Conservation (phyloP, 495 filamentous ascomycete species). For the Melanomma pulvis-pyrius region DNA sequence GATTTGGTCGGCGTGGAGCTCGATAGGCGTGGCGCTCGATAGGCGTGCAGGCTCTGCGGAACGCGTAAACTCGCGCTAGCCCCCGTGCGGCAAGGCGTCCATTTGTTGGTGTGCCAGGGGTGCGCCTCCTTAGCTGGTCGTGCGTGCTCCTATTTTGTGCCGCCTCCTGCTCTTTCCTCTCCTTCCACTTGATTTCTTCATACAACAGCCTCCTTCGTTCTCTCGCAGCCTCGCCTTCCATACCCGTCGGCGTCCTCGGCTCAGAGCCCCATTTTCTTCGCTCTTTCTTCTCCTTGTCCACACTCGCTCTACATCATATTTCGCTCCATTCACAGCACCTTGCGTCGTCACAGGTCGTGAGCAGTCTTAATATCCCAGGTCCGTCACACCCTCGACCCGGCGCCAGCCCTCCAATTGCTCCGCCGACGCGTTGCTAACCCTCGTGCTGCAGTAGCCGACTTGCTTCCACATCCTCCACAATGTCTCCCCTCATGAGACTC, state of each 20-base stretch:
- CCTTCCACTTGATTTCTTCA: slow-evolving; percentile 5
- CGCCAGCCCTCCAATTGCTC: slow-evolving; percentile 11
- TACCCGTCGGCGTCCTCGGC: slow-evolving; percentile 15
- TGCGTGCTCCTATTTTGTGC: slow-evolving; percentile 28
- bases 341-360: slow-evolving; percentile 19
- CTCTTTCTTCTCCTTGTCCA: slow-evolving; percentile 44
- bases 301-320: slow-evolving; percentile 37
- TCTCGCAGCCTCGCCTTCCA: slow-evolving; percentile 24
- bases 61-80: not conserved
- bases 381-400: slow-evolving; percentile 5
- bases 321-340: slow-evolving; percentile 24
- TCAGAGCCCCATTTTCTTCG: slow-evolving; percentile 36
- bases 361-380: slow-evolving; percentile 39
- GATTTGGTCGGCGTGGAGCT: not conserved
- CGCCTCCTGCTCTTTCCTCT: slow-evolving; percentile 5
- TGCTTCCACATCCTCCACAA: slow-evolving; percentile 44
- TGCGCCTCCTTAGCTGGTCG: not conserved
- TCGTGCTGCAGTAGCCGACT: slow-evolving; percentile 30
- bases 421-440: slow-evolving; percentile 20
- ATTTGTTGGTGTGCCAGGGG: not conserved
- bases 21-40: not conserved
- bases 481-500: slow-evolving; percentile 72
- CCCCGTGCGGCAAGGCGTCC: not conserved
- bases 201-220: slow-evolving; percentile 16
- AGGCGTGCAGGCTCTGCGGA: not conserved